Conservation (phyloP, 805 yeast species). For the Monosporozyma servazzii region DNA sequence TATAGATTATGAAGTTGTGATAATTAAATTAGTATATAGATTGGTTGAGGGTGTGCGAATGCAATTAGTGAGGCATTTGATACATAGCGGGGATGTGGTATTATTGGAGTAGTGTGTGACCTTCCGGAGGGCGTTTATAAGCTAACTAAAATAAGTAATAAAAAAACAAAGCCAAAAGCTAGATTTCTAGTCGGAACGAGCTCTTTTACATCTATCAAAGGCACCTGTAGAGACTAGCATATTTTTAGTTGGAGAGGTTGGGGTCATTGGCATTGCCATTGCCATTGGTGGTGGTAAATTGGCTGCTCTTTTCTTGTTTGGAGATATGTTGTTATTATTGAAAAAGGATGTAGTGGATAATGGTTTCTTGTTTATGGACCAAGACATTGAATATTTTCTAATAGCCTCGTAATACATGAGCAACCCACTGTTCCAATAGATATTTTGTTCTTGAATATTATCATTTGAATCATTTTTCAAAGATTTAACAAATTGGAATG, state of each 20-base stretch:
- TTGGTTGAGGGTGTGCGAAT: not conserved
- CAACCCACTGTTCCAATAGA: conserved; percentile 20
- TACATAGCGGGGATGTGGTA: not conserved
- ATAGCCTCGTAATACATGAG: conserved; percentile 18
- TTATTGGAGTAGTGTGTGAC: not conserved
- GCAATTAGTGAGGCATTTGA: too few species aligned
- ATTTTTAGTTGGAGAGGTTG: not conserved
- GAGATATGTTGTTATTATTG: not conserved
- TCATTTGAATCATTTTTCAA: conserved; percentile 12
- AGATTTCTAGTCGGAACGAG: conserved; percentile 10
- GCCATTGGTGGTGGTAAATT: not conserved
- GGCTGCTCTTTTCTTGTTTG: not conserved
- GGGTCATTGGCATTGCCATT: not conserved
- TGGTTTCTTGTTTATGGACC: conserved; percentile 7
- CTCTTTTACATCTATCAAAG: conserved; percentile 7
- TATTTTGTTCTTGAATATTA: conserved; percentile 12
- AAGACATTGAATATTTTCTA: conserved; percentile 12
- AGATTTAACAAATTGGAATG: conserved; percentile 22
- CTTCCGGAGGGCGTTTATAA: not conserved
- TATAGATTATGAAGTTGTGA: not conserved
- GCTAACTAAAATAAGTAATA: not conserved
- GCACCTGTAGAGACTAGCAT: not conserved
- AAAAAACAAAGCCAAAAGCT: not conserved
- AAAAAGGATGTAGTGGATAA: not conserved
- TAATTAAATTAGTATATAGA: not conserved